Evolutionary conservation across 1,139 yeast genomes (phyloP), one percentile per base, ranked within the genome.

Genomic region (Magnusiomyces clavatus): DNA sequence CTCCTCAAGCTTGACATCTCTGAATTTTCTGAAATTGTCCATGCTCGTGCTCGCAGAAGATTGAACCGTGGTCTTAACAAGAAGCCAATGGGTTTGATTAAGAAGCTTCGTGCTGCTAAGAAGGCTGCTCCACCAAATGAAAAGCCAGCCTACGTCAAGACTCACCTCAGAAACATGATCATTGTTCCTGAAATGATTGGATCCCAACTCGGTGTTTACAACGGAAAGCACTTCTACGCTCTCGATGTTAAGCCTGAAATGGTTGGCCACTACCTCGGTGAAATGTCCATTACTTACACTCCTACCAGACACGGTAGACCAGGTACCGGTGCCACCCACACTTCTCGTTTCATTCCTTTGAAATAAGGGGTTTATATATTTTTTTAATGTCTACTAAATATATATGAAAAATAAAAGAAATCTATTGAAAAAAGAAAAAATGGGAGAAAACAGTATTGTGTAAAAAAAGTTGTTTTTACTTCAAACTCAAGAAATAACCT

Each of bases 241-340:
- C 97, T 92, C 76, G 99, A 94, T 78, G 80, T 94, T 78, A 89
- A 81, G 77, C 97, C 98, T 71, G 99, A 94, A 82, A 92, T 94
- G 98, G 90, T 90, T 74, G 98, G 98, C 74, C 96, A 90, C 86
- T 94, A 94, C 94, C 87, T 94, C 72, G 99, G 97, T 80, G 99
- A 94, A 82, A 92, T 94, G 87, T 92, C 98, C 73, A 92, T 94
- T 78, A 80, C 98, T 71, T 94, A 94, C 83, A 87, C 96, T 77
- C 98, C 99, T 74, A 97, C 92, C 75, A 87, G 95, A 83, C 97
- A 90, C 83, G 97, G 97, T 81, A 89, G 96, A 83, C 95, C 97
- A 72, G 96, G 96, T 83, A 70, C 74, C 62, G 79, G 81, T 70
- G 77, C 77, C 58, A 85, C 87, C 76, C 83, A 87, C 77, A 83